Conservation (phyloP, 805 yeast genomes). For the Nakazawaea siamensis region DNA sequence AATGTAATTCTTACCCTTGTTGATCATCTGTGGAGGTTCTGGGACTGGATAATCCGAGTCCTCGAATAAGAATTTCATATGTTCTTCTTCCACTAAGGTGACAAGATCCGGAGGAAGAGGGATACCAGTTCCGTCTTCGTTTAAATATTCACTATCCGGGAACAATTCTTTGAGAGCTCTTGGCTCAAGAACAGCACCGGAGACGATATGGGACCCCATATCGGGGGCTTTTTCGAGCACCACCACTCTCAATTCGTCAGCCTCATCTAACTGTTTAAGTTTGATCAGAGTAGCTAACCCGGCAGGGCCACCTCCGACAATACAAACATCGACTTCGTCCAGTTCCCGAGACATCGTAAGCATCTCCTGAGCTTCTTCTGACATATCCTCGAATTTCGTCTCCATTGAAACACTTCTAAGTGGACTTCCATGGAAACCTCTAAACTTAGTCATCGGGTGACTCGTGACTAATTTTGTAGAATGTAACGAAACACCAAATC, state of each 20-base stretch:
- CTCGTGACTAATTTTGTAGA: too few species aligned
- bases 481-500: too few species aligned
- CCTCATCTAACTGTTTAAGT: conserved; percentile 77
- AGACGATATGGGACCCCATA: conserved; percentile 84
- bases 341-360: conserved; percentile 63
- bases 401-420: too few species aligned
- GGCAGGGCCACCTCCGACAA: conserved; percentile 98
- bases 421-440: too few species aligned
- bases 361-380: conserved; percentile 34
- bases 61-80: conserved; percentile 60
- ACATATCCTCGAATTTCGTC: conserved; percentile 19
- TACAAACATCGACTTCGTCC: conserved; percentile 88
- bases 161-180: conserved; percentile 77
- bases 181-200: conserved; percentile 95
- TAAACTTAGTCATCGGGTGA: too few species aligned
- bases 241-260: conserved; percentile 71
- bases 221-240: conserved; percentile 90
- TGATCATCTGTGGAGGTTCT: conserved; percentile 87
- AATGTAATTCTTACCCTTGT: conserved; percentile 74
- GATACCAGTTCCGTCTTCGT: conserved; percentile 47
- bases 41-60: conserved; percentile 66
- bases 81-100: conserved; percentile 69
- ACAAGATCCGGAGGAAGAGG: conserved; percentile 72
- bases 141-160: conserved; percentile 52
- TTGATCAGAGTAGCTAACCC: conserved; percentile 92